Percentiles rank a stretch among this genome's conserved stretches.
Evolutionary conservation across 2,329 filamentous ascomycete species (phyloP).

Genomic region (Amauroascus niger): DNA sequence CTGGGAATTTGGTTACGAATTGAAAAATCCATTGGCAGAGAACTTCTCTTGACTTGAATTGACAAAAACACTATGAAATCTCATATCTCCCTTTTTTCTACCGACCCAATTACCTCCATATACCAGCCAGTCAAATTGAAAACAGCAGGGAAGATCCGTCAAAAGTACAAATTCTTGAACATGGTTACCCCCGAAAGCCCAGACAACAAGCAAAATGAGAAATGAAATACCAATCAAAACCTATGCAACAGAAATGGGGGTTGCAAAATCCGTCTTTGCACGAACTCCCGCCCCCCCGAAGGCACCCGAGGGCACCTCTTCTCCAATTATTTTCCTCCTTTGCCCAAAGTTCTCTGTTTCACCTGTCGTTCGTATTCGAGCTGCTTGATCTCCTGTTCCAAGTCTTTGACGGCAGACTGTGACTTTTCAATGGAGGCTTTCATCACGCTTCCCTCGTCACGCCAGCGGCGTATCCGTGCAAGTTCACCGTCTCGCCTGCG

Average conservation of each 20-base stretch:
- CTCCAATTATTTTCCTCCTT: slow-evolving; percentile 15
- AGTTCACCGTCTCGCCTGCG: slow-evolving; percentile 65
- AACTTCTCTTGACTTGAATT: slow-evolving; percentile 11
- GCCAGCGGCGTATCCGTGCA: slow-evolving; percentile 68
- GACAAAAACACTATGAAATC: slow-evolving; percentile 19
- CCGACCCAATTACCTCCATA: slow-evolving; percentile 10
- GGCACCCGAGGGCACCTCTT: not conserved
- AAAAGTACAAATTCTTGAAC: slow-evolving; percentile 13
- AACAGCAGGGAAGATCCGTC: slow-evolving; percentile 7
- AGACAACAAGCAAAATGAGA: slow-evolving; percentile 7
- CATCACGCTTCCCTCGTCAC: slow-evolving; percentile 54
- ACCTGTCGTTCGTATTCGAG: slow-evolving; percentile 50
- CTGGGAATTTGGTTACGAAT: not conserved
- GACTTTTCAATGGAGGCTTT: slow-evolving; percentile 56
- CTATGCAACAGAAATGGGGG: slow-evolving; percentile 15
- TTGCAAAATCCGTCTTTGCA: slow-evolving; percentile 12
- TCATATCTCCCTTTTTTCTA: slow-evolving; percentile 14
- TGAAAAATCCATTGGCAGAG: slow-evolving; percentile 17
- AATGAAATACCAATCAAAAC: slow-evolving; percentile 17
- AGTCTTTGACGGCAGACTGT: slow-evolving; percentile 60
- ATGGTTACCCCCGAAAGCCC: slow-evolving; percentile 14
- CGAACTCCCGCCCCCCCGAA: not conserved
- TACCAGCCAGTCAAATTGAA: slow-evolving; percentile 12
- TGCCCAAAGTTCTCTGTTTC: slow-evolving; percentile 28
- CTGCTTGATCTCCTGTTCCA: slow-evolving; percentile 58